Evolutionary conservation across 495 filamentous ascomycete genomes (phyloP).

Genomic region (Patellaria atrata): DNA sequence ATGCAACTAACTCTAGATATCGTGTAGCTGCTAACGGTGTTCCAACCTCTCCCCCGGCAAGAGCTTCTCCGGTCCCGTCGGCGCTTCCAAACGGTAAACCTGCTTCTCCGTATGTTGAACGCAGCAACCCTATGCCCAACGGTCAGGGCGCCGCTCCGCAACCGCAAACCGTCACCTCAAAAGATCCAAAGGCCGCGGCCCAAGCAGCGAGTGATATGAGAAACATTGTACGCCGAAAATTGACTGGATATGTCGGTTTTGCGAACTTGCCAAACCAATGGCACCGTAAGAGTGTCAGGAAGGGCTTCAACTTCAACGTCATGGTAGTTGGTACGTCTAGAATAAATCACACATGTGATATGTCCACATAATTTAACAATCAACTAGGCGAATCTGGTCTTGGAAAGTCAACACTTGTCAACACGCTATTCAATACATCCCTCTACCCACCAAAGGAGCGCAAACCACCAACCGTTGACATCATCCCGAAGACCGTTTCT

Average conservation of each 20-base stretch:
- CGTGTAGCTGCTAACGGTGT: constrained; percentile 20
- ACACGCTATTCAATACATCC: constrained; percentile 98
- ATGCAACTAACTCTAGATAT: background rate
- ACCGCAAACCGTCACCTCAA: constrained; percentile 58
- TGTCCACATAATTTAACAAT: background rate
- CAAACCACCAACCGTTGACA: constrained; percentile 90
- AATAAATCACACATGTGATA: no score
- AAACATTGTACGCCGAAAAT: constrained; percentile 95
- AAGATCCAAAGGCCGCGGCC: constrained; percentile 70
- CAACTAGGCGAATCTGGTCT: constrained; percentile 90
- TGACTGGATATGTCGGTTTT: constrained; percentile 97
- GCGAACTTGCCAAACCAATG: constrained; percentile 98
- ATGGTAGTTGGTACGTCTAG: constrained; percentile 91
- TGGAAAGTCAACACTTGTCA: constrained; percentile 97
- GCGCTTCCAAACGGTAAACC: constrained; percentile 37
- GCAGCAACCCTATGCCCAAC: constrained; percentile 47
- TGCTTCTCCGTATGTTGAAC: constrained; percentile 42
- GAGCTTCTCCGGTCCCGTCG: constrained; percentile 22
- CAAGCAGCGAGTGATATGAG: constrained; percentile 73
- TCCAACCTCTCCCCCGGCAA: constrained; percentile 19
- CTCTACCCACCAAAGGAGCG: constrained; percentile 97
- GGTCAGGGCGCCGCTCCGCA: constrained; percentile 37
- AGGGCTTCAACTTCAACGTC: constrained; percentile 99
- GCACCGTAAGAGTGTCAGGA: constrained; percentile 99
- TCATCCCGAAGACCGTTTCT: constrained; percentile 96